Evolutionary conservation across 2,329 filamentous ascomycete genomes (phyloP), one percentile per base, ranked within the genome.

Genomic region (Colletotrichum magnum): DNA sequence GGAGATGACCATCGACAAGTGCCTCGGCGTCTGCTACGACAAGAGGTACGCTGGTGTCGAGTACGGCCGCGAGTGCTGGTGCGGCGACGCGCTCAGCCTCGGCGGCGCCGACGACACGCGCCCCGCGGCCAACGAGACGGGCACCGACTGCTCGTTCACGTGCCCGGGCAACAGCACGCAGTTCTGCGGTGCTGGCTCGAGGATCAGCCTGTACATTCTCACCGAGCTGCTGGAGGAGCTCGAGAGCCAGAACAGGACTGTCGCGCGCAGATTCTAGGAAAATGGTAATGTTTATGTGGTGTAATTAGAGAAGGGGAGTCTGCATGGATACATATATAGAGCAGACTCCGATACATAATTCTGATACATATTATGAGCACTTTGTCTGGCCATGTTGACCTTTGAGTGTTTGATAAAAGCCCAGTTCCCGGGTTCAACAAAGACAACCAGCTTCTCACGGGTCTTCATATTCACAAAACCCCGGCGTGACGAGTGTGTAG

Each of bases 151-250:
- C 54, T 65, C 63, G 2, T 72, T 73, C 45, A 61, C 53, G 41
- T 73, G 72, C 28, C 57, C 67, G 2, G 72, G 72, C 7, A 58
- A 73, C 45, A 50, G 32, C 43, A 58, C 50, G 2, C 51, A 72
- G 39, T 69, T 53, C 64, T 73, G 72, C 39, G 72, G 72, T 2
- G 72, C 77, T 0, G 75, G 76, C 0, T 36, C 68, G 0, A 75
- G 73, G 63, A 68, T 82, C 53, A 81, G 75, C 43, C 21, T 81
- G 63, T 82, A 82, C 3, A 71, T 74, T 71, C 72, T 16, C 24
- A 61, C 26, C 1, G 57, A 66, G 26, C 62, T 67, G 57, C 28
- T 67, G 2, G 39, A 56, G 18, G 26, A 24, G 21, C 24, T 65
- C 5, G 28, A 56, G 39, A 61, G 57, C 24, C 12, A 6, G 16